Evolutionary conservation across 208 protist genomes (phyloP).

Genomic region (Trichomonas tenax): DNA sequence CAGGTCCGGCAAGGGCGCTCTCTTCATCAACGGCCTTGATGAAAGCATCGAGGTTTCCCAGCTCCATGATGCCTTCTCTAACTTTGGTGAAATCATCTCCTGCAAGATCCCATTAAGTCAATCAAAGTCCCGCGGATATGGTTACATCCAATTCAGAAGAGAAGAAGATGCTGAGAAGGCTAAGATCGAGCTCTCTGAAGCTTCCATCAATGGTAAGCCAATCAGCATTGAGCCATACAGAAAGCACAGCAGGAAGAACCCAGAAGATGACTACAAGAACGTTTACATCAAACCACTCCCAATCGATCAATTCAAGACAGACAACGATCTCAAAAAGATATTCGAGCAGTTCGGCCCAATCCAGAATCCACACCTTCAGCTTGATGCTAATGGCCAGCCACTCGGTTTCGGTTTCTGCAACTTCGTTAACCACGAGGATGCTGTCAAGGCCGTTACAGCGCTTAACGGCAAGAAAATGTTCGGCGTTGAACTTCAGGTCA

Average conservation of each 20-base stretch:
- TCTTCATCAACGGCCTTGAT: not conserved
- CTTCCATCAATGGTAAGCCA: not conserved
- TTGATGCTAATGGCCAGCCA: not conserved
- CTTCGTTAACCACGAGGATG: not conserved
- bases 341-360: not conserved
- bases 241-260: not conserved
- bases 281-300: not conserved
- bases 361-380: not conserved
- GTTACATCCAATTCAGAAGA: not conserved
- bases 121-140: not conserved
- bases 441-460: not conserved
- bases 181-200: not conserved
- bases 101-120: not conserved
- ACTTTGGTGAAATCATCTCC: constrained; percentile 15
- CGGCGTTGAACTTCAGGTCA: not conserved
- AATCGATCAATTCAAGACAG: not conserved
- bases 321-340: not conserved
- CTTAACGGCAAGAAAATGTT: not conserved
- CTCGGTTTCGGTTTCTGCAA: not conserved
- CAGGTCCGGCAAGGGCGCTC: not conserved
- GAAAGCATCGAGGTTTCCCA: not conserved
- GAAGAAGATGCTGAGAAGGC: not conserved
- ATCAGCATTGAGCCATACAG: not conserved
- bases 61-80: not conserved
- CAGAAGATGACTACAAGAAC: not conserved